Percentiles rank a stretch among this genome's conserved stretches.
phyloP scores from a whole-genome alignment of 1,139 yeast species.

The Suhomyces choctaworum region DNA sequence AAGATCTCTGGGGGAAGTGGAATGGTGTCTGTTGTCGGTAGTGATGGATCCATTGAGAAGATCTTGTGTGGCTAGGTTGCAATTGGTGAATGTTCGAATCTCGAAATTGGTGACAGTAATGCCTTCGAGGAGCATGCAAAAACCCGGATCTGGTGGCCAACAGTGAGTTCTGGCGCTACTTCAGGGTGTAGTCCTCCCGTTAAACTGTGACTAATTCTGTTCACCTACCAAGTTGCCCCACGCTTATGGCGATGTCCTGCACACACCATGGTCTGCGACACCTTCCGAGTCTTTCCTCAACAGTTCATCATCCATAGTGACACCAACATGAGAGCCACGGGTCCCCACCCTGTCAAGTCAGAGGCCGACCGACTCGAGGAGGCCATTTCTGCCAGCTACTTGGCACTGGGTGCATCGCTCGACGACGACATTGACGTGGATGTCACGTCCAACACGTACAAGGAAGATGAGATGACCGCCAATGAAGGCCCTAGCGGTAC shows the following conservation, averaged over 20 bases:
- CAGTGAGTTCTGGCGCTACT: too few species aligned
- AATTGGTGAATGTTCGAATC: too few species aligned
- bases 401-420: background rate
- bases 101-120: too few species aligned
- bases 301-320: background rate
- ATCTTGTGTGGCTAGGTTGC: too few species aligned
- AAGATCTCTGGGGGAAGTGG: slow-evolving; percentile 18
- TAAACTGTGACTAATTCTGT: too few species aligned
- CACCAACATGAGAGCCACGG: background rate
- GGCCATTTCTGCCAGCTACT: slow-evolving; percentile 3
- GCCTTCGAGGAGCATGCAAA: too few species aligned
- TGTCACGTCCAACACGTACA: background rate
- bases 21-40: background rate
- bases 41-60: too few species aligned
- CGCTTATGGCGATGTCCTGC: too few species aligned
- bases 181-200: too few species aligned
- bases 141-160: too few species aligned
- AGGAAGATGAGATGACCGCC: background rate
- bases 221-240: too few species aligned
- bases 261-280: too few species aligned
- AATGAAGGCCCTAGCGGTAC: background rate
- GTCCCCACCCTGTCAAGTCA: slow-evolving; percentile 1
- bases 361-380: slow-evolving; percentile 3
- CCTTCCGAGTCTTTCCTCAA: background rate
- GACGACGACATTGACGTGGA: background rate